Percentiles rank a stretch among this genome's conserved stretches.
Conservation (phyloP, 495 filamentous ascomycete species). For the Penicillium alfredii region DNA sequence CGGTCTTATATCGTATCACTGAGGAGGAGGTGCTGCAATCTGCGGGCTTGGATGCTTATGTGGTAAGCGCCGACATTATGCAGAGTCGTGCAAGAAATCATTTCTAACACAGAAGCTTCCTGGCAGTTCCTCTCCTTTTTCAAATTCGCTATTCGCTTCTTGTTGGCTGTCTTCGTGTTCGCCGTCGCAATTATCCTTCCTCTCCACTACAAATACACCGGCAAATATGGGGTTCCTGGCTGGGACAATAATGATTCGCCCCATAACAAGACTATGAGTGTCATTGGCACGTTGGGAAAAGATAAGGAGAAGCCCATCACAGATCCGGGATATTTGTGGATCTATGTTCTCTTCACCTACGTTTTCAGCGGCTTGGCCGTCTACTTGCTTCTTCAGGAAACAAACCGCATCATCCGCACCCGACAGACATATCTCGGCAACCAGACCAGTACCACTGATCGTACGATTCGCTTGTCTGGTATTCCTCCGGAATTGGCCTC, state of each 20-base stretch:
- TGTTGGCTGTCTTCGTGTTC: slow-evolving; percentile 71
- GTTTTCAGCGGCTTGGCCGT: slow-evolving; percentile 76
- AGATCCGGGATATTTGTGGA: slow-evolving; percentile 69
- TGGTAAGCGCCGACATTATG: slow-evolving; percentile 51
- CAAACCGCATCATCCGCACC: slow-evolving; percentile 71
- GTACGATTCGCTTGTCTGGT: slow-evolving; percentile 85
- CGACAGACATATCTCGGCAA: slow-evolving; percentile 89
- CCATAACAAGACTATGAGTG: slow-evolving; percentile 10
- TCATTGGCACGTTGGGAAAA: slow-evolving; percentile 13
- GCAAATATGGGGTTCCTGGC: slow-evolving; percentile 38
- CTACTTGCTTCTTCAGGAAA: slow-evolving; percentile 78
- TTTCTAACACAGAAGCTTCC: slow-evolving; percentile 4
- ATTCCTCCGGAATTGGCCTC: slow-evolving; percentile 75
- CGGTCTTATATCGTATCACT: slow-evolving; percentile 77
- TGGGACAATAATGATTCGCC: slow-evolving; percentile 27
- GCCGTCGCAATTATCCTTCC: slow-evolving; percentile 75
- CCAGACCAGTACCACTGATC: slow-evolving; percentile 89
- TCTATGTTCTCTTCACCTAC: slow-evolving; percentile 87
- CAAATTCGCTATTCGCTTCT: slow-evolving; percentile 83
- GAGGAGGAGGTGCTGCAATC: slow-evolving; percentile 86
- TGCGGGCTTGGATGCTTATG: slow-evolving; percentile 91
- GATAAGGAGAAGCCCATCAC: slow-evolving; percentile 26
- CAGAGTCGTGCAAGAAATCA: neutral
- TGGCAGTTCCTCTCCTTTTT: slow-evolving; percentile 85
- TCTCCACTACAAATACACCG: slow-evolving; percentile 67